Evolutionary conservation across 495 filamentous ascomycete genomes (phyloP).

Genomic region (Cercophora newfieldiana): DNA sequence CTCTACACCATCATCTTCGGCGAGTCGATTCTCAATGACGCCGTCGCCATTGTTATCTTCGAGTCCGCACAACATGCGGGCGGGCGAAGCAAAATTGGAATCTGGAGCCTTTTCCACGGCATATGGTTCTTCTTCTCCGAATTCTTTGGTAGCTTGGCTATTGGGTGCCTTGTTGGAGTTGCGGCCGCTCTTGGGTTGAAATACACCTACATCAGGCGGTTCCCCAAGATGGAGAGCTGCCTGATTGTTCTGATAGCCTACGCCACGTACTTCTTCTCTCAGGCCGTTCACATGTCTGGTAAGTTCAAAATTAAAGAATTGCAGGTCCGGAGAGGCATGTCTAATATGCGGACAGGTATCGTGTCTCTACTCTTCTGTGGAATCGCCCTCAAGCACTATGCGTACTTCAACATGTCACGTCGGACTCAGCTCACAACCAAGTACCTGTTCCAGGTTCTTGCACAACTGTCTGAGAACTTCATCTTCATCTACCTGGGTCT

Average conservation of each 20-base stretch:
- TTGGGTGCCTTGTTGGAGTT: constrained; percentile 85
- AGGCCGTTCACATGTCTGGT: constrained; percentile 94
- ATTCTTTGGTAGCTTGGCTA: constrained; percentile 90
- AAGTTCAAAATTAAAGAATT: no score
- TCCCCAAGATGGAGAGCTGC: constrained; percentile 96
- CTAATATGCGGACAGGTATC: constrained; percentile 65
- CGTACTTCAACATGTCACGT: constrained; percentile 99
- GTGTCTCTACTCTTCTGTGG: constrained; percentile 96
- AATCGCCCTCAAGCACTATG: constrained; percentile 97
- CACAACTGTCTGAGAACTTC: constrained; percentile 96
- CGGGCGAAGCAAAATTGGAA: constrained; percentile 59
- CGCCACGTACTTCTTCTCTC: constrained; percentile 95
- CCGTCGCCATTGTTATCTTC: constrained; percentile 96
- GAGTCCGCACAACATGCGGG: constrained; percentile 88
- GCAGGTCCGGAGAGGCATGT: neutral
- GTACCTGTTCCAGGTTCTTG: constrained; percentile 92
- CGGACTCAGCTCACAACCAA: constrained; percentile 97
- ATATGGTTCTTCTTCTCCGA: constrained; percentile 92
- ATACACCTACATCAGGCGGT: constrained; percentile 86
- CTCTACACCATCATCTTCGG: constrained; percentile 98
- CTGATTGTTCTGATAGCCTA: constrained; percentile 92
- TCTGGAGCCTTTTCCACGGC: constrained; percentile 80
- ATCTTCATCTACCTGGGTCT: constrained; percentile 98
- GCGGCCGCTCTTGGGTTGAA: constrained; percentile 84
- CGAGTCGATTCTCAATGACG: constrained; percentile 97